A percentile compares a stretch with the other conserved stretches of the same genome.
Evolutionary conservation across 495 filamentous ascomycete genomes (phyloP).

Genomic region (Xylaria castorea): DNA sequence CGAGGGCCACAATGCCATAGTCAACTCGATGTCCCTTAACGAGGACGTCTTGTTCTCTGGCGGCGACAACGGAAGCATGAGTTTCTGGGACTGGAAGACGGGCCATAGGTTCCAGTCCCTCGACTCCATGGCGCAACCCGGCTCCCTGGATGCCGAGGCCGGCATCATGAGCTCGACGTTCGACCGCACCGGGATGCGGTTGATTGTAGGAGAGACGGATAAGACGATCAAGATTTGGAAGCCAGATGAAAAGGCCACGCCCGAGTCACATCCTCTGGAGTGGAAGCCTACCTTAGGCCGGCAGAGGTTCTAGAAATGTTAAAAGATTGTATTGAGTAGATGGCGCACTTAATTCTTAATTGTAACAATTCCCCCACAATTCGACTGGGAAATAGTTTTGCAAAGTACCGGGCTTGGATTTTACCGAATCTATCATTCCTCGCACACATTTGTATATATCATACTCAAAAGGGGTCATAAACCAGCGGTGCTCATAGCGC

Average conservation of each 20-base stretch:
- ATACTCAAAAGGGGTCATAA: neutral
- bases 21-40: conserved; percentile 93
- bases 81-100: conserved; percentile 99
- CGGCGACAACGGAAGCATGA: conserved; percentile 94
- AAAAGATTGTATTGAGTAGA: neutral
- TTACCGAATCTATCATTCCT: neutral
- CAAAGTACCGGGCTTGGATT: neutral
- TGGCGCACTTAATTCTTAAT: neutral
- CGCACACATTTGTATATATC: conserved; percentile 8
- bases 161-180: conserved; percentile 94
- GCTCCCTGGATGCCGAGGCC: conserved; percentile 90
- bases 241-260: conserved; percentile 85
- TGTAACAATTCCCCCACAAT: neutral
- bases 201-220: conserved; percentile 94
- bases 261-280: conserved; percentile 87
- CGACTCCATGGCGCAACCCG: conserved; percentile 92
- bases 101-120: conserved; percentile 87
- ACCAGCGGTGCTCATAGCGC: neutral
- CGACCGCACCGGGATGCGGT: conserved; percentile 82
- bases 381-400: neutral
- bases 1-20: conserved; percentile 93
- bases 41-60: conserved; percentile 95
- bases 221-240: conserved; percentile 99
- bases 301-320: conserved; percentile 44
- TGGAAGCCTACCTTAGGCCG: conserved; percentile 85